Percentiles rank a stretch among this genome's conserved stretches.
Evolutionary conservation across 805 yeast species (phyloP).

Genomic region (Cyberlindnera americana): DNA sequence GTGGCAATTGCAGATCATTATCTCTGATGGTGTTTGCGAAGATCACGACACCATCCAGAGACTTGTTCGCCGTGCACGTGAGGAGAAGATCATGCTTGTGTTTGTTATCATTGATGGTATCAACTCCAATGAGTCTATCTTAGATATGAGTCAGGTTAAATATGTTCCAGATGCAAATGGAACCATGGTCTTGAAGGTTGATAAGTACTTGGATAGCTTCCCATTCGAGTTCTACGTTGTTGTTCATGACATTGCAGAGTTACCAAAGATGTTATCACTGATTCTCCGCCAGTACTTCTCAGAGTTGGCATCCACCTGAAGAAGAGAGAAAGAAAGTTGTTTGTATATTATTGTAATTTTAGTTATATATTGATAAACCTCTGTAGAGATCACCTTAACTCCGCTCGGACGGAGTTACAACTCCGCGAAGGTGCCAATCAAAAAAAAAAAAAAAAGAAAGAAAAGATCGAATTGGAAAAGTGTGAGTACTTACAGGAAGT

Average conservation of each 20-base stretch:
- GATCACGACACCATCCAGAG: conserved; percentile 82
- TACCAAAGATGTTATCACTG: conserved; percentile 86
- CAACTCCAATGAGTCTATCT: conserved; percentile 75
- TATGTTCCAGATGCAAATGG: conserved; percentile 74
- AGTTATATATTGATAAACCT: not conserved
- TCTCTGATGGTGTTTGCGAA: conserved; percentile 97
- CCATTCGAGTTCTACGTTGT: conserved; percentile 97
- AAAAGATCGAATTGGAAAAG: too few species aligned
- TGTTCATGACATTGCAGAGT: conserved; percentile 80
- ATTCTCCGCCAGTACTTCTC: conserved; percentile 91
- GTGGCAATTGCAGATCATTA: conserved; percentile 91
- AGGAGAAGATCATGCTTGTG: conserved; percentile 88
- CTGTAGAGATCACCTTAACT: too few species aligned
- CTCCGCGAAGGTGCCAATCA: not conserved
- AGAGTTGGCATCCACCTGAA: conserved; percentile 48
- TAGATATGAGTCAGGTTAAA: conserved; percentile 92
- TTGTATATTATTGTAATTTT: conserved; percentile 6
- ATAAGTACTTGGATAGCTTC: conserved; percentile 84
- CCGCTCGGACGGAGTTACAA: too few species aligned
- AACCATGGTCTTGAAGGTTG: conserved; percentile 67
- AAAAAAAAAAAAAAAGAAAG: not conserved
- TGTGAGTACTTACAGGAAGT: too few species aligned
- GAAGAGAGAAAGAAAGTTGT: too few species aligned
- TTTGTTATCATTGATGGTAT: conserved; percentile 93
- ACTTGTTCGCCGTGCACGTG: conserved; percentile 87